Percentiles rank a stretch among this genome's conserved stretches.
These are phyloP conservation scores for Trametes polyzona DNA, from an alignment of 1,284 basidiomycete genomes.

Conservation along the genomic window DNA sequence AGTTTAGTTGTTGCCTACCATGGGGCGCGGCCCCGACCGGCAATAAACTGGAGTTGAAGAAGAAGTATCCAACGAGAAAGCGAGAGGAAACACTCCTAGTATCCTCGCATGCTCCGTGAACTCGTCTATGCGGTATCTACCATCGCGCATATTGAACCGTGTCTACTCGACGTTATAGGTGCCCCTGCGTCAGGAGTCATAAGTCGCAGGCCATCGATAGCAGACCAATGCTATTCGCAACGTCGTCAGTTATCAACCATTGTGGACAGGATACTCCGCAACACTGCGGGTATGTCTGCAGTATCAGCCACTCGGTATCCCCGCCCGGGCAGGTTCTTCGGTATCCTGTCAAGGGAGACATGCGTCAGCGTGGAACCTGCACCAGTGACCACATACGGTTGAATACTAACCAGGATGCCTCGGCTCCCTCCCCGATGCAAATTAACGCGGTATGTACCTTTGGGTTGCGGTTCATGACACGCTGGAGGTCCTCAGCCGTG, in stretches of 20 bases:
- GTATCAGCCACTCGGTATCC: slow-evolving; percentile 44
- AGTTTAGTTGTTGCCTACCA: too few relatives aligned
- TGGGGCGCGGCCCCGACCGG: too few relatives aligned
- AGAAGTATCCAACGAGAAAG: too few relatives aligned
- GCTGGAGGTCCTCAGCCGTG: slow-evolving; percentile 58
- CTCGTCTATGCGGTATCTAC: too few relatives aligned
- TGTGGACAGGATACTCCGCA: slow-evolving; percentile 42
- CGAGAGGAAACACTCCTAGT: too few relatives aligned
- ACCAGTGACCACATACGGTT: not conserved
- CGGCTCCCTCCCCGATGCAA: slow-evolving; percentile 71
- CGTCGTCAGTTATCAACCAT: slow-evolving; percentile 37
- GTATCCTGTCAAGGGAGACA: slow-evolving; percentile 48
- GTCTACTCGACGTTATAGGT: too few relatives aligned
- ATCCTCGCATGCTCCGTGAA: too few relatives aligned
- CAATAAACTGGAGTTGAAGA: too few relatives aligned
- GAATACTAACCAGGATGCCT: slow-evolving; percentile 56
- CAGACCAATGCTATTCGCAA: too few relatives aligned
- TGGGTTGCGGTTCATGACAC: slow-evolving; percentile 60
- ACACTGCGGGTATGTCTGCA: slow-evolving; percentile 44
- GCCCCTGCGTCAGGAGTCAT: too few relatives aligned
- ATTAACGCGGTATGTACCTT: slow-evolving; percentile 69
- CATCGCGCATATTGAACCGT: too few relatives aligned
- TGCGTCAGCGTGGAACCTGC: not conserved
- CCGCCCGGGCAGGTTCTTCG: slow-evolving; percentile 49
- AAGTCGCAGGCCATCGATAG: too few relatives aligned